Base-by-base conservation (phyloP, 139 green algal genomes). In the Diplosphaera chodatii region DNA sequence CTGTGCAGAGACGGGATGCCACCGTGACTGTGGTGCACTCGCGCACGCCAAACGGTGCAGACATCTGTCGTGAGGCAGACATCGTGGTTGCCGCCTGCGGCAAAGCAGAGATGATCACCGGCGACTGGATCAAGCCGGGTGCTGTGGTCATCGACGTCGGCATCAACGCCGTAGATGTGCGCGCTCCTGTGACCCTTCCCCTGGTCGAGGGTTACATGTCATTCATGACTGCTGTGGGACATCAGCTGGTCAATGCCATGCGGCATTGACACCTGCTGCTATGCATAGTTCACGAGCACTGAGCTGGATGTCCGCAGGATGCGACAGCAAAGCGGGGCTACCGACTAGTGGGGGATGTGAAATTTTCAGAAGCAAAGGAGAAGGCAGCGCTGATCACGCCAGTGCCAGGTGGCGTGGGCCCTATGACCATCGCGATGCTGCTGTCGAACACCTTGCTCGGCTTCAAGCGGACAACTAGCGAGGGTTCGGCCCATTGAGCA, bases 31-130 rank as follows among this genome's bases (percentile, higher is more conserved):
- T 80, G 16, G 63, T 73, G 33, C 70, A 76, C 76, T 87, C 83
- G 2, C 71, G 76, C 28, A 87, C 81, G 20, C 78, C 83, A 40
- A 75, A 94, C 64, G 85, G 85, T 22, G 69, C 82, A 65, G 70
- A 81, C 0, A 84, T 96, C 13, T 87, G 88, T 55, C 68, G 77
- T 3, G 67, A 94, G 56, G 95, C 95, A 22, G 94, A 99, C 87
- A 96, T 99, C 75, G 82, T 99, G 27, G 87, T 99, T 21, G 95
- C 95, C 1, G 95, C 94, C 5, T 86, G 81, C 31, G 94, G 94
- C 32, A 74, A 87, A 62, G 78, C 93, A 34, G 86, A 98, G 72
- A 91, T 98, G 68, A 82, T 99, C 4, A 80, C 80, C 25, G 82
- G 80, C 10, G 82, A 92, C 71, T 93, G 88, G 88, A 73, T 93